Evolutionary conservation across 2,329 filamentous ascomycete genomes (phyloP), one percentile per base, ranked within the genome.

Genomic region (Pseudofabraea citricarpa): DNA sequence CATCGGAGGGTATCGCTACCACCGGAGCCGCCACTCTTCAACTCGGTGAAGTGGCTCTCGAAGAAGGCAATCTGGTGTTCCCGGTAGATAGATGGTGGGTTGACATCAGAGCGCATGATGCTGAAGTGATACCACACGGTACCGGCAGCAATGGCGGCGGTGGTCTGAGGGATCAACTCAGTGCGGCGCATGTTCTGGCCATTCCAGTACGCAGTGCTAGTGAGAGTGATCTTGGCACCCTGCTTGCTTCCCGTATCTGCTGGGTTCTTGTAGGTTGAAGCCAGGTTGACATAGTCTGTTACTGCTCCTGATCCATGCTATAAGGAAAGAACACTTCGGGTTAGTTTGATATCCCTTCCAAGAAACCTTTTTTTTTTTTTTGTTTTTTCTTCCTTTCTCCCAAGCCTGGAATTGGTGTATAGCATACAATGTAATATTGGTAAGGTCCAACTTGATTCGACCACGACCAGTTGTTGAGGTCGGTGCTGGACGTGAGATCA

Each of bases 121-220:
- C 74, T 81, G 64, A 87, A 87, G 63, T 88, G 83, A 64, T 87
- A 87, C 65, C 72, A 84, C 24, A 85, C 74, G 41, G 77, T 81
- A 27, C 83, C 82, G 15, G 64, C 56, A 53, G 79, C 81, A 62
- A 87, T 83, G 46, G 79, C 71, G 0, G 77, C 77, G 2, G 63
- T 74, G 1, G 82, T 85, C 65, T 86, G 80, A 6, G 83, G 83
- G 52, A 89, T 88, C 47, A 88, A 68, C 65, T 88, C 85, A 0
- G 81, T 87, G 40, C 84, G 75, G 60, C 82, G 79, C 84, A 87
- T 87, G 37, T 63, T 77, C 59, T 86, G 81, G 18, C 78, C 80
- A 63, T 87, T 82, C 83, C 83, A 88, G 61, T 78, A 85, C 1
- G 83, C 73, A 1, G 76, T 82, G 55, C 63, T 62, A 56, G 72